Evolutionary conservation across 371 early-diverging fungal genomes (phyloP).

Genomic region (Rhizopus microsporus): DNA sequence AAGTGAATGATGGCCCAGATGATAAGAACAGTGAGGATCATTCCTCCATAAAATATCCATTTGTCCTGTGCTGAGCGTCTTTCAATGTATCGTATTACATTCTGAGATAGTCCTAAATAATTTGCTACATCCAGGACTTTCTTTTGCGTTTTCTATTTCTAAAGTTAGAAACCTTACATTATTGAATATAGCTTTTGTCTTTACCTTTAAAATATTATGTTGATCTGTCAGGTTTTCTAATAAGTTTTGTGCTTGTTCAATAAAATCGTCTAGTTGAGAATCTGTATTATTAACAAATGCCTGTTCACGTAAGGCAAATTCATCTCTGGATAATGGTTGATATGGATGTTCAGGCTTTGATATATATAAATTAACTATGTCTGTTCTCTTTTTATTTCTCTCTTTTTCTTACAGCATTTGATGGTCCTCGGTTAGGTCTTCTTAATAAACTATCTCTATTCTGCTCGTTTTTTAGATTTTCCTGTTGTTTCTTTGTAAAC

Average conservation of each 20-base stretch:
- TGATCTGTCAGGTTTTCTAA: constrained; percentile 79
- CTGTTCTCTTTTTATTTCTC: too few relatives aligned
- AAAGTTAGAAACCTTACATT: neutral
- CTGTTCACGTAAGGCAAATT: constrained; percentile 44
- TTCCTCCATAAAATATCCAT: constrained; percentile 81
- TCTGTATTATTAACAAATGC: constrained; percentile 62
- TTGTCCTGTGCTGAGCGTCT: constrained; percentile 77
- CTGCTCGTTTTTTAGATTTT: constrained; percentile 43
- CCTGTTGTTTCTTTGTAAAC: constrained; percentile 55
- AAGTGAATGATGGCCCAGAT: constrained; percentile 68
- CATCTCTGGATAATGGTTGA: constrained; percentile 41
- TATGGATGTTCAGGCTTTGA: constrained; percentile 51
- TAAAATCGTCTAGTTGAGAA: constrained; percentile 69
- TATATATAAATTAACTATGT: constrained; percentile 7
- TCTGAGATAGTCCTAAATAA: constrained; percentile 79
- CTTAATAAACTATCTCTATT: constrained; percentile 56
- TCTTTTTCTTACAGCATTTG: constrained; percentile 10
- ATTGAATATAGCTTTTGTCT: neutral
- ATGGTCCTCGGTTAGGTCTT: constrained; percentile 26
- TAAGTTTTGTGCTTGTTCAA: constrained; percentile 68
- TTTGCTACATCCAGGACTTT: constrained; percentile 79
- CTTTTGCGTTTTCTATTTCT: constrained; percentile 70
- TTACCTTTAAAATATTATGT: constrained; percentile 75
- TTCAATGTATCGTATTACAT: constrained; percentile 83
- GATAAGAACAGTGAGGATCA: constrained; percentile 56